Conservation (phyloP, 176 grass and related monocot species). For the Aechmea fasciata region DNA sequence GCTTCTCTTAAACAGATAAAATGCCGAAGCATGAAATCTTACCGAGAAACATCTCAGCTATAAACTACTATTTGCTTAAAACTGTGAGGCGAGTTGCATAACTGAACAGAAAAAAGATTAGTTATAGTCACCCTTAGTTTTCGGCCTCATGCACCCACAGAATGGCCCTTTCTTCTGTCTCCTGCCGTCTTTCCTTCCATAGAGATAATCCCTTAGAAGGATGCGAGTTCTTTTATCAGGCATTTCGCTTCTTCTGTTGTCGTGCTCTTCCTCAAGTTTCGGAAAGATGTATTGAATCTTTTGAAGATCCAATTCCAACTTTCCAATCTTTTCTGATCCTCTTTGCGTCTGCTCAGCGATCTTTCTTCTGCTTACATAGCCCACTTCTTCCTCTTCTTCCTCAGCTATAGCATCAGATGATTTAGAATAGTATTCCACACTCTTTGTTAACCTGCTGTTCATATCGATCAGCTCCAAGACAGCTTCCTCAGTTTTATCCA, state of each 20-base stretch:
- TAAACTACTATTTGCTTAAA: not conserved
- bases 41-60: not conserved
- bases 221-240: constrained; percentile 58
- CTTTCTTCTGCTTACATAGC: constrained; percentile 46
- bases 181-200: constrained; percentile 52
- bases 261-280: constrained; percentile 69
- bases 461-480: constrained; percentile 58
- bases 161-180: constrained; percentile 43
- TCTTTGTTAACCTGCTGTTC: constrained; percentile 54
- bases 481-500: constrained; percentile 48
- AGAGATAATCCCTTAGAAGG: constrained; percentile 79
- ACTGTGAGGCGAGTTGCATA: not conserved
- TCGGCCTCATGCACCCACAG: constrained; percentile 70
- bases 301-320: constrained; percentile 73
- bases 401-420: constrained; percentile 25
- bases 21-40: not conserved
- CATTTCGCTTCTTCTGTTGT: constrained; percentile 38
- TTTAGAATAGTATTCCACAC: constrained; percentile 43
- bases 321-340: constrained; percentile 60
- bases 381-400: constrained; percentile 38
- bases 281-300: constrained; percentile 78
- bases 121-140: constrained; percentile 19
- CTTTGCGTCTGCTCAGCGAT: constrained; percentile 50
- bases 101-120: not conserved
- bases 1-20: not conserved